Conservation (phyloP, 768 basidiomycete genomes). For the Pholiota molesta region DNA sequence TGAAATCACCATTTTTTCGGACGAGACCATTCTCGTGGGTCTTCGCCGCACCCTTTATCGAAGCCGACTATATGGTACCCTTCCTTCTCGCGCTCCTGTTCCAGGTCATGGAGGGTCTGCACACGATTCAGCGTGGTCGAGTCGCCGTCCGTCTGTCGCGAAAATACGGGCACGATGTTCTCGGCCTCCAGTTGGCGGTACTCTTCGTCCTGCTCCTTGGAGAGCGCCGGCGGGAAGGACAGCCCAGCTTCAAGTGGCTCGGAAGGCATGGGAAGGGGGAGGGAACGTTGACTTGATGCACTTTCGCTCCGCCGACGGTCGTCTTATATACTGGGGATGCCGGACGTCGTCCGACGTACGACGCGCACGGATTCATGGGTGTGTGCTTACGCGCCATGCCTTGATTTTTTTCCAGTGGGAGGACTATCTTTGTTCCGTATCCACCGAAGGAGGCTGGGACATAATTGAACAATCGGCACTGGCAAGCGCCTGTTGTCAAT, state of each 20-base stretch:
- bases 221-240: slow-evolving; percentile 26
- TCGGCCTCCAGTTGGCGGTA: slow-evolving; percentile 29
- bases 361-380: slow-evolving; percentile 1
- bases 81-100: slow-evolving; percentile 20
- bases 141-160: slow-evolving; percentile 15
- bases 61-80: slow-evolving; percentile 29
- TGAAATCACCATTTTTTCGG: slow-evolving; percentile 36
- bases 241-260: slow-evolving; percentile 34
- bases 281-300: neutral
- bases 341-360: slow-evolving; percentile 10
- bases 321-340: neutral
- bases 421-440: neutral
- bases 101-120: slow-evolving; percentile 20
- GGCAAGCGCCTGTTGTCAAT: no score
- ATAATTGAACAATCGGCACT: neutral
- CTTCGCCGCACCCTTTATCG: slow-evolving; percentile 32
- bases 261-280: slow-evolving; percentile 26
- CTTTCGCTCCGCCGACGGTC: neutral
- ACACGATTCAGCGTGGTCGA: slow-evolving; percentile 2
- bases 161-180: slow-evolving; percentile 15
- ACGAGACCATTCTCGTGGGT: slow-evolving; percentile 38
- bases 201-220: slow-evolving; percentile 29
- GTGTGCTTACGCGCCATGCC: neutral
- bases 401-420: neutral
- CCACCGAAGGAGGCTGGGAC: neutral